Conservation (phyloP, 257 asterid genomes). For the Solanum paucissectum region DNA sequence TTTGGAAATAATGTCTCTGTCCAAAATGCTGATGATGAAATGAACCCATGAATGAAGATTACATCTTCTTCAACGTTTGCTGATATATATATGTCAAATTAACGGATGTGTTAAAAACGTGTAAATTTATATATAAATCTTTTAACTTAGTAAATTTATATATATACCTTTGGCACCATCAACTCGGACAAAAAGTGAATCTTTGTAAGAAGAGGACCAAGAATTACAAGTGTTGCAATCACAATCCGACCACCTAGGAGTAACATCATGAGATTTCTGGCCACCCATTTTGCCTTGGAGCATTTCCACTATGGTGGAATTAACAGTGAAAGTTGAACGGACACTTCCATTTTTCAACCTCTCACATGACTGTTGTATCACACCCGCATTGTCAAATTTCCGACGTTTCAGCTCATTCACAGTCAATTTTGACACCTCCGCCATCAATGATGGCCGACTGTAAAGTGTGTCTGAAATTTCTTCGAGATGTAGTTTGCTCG, state of each 20-base stretch:
- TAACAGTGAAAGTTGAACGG: slow-evolving; percentile 37
- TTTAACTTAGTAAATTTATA: too few species aligned
- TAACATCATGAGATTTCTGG: slow-evolving; percentile 10
- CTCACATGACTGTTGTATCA: not conserved
- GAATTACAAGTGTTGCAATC: slow-evolving; percentile 69
- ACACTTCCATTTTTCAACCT: slow-evolving; percentile 6
- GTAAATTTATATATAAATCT: too few species aligned
- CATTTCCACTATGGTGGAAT: slow-evolving; percentile 68
- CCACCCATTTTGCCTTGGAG: slow-evolving; percentile 48
- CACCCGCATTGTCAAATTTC: slow-evolving; percentile 7
- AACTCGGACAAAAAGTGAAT: slow-evolving; percentile 54
- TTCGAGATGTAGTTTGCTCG: slow-evolving; percentile 55
- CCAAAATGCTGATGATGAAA: slow-evolving; percentile 89
- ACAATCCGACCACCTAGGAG: slow-evolving; percentile 90
- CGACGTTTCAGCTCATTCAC: slow-evolving; percentile 26
- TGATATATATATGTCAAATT: not conserved
- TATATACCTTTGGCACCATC: slow-evolving; percentile 60
- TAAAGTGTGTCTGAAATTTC: slow-evolving; percentile 88
- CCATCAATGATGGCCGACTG: slow-evolving; percentile 47
- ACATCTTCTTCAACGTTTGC: slow-evolving; percentile 74
- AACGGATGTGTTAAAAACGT: not conserved
- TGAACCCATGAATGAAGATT: slow-evolving; percentile 85
- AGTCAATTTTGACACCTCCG: slow-evolving; percentile 46
- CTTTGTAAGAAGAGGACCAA: slow-evolving; percentile 46
- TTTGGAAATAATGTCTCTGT: slow-evolving; percentile 84